Evolutionary conservation across 257 asterid species (phyloP), one percentile per base, ranked within the genome.

Genomic region (Ligustrum vulgare): DNA sequence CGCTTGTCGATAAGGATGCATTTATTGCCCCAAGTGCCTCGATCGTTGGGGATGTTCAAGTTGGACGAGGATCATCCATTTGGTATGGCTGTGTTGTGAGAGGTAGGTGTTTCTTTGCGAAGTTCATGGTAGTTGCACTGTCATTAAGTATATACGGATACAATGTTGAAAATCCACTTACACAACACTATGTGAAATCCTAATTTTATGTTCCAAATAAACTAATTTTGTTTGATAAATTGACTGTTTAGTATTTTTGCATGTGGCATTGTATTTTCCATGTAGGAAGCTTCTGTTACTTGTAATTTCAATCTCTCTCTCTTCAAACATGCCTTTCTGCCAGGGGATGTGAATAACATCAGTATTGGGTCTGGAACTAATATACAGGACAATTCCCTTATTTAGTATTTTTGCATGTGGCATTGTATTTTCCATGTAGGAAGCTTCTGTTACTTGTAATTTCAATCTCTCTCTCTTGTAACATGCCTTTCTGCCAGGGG

Each of bases 11-110:
- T 74, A 84, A 81, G 86, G 90, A 86, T 77, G 93, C 88, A 9
- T 92, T 92, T 81, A 78, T 92, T 36, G 96, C 96, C 34, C 97
- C 97, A 79, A 82, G 96, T 84, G 96, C 96, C 79, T 90, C 96
- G 2, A 82, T 92, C 76, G 89, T 85, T 62, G 97, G 96, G 75
- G 91, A 92, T 60, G 97, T 90, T 67, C 87, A 77, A 79, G 86
- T 92, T 37, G 95, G 97, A 58, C 87, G 63, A 74, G 87, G 87
- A 60, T 86, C 97, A 78, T 92, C 97, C 9, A 82, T 92, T 81
- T 90, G 97, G 97, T 90, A 90, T 72, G 93, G 97, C 74, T 86
- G 92, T 51, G 97, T 92, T 77, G 88, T 90, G 77, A 86, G 94
- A 87, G 96, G 96, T 92, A 71, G 33, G 86, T 80, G 35, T 71